Conservation (phyloP, 2,329 filamentous ascomycete species). For the Bipolaris gigantea region DNA sequence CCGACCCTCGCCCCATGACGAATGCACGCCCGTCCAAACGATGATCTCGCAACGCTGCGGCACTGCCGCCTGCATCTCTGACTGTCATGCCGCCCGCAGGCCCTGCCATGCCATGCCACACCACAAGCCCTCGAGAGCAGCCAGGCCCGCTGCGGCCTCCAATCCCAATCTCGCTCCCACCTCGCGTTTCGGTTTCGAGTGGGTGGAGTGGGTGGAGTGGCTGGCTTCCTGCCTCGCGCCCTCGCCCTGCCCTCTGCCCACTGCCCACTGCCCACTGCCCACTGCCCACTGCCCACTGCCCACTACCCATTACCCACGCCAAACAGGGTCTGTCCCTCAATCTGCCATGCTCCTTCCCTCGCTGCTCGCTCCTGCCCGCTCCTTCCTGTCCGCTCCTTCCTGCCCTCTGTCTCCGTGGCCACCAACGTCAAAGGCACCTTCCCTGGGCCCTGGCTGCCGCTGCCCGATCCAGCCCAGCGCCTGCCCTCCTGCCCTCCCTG, state of each 20-base stretch:
- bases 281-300: too few relatives aligned
- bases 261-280: too few relatives aligned
- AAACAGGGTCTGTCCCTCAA: not conserved
- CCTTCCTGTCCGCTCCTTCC: too few relatives aligned
- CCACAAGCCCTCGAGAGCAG: not conserved
- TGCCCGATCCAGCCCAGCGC: slow-evolving; percentile 24
- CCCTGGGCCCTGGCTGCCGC: slow-evolving; percentile 35
- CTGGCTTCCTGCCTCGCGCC: slow-evolving; percentile 2
- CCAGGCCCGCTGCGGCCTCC: too few relatives aligned
- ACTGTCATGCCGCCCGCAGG: slow-evolving; percentile 35
- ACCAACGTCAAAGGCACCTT: slow-evolving; percentile 23
- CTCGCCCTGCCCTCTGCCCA: not conserved
- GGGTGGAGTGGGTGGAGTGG: slow-evolving; percentile 32
- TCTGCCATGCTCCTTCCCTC: slow-evolving; percentile 15
- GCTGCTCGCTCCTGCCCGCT: not conserved
- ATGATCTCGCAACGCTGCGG: slow-evolving; percentile 40
- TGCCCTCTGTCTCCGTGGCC: too few relatives aligned
- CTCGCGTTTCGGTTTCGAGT: slow-evolving; percentile 42
- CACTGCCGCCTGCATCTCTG: slow-evolving; percentile 29
- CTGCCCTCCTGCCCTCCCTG: slow-evolving; percentile 7
- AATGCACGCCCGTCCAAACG: slow-evolving; percentile 33
- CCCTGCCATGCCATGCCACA: slow-evolving; percentile 20
- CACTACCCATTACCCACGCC: too few relatives aligned
- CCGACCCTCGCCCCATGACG: slow-evolving; percentile 40
- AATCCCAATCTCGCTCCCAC: not conserved